Base-by-base conservation (phyloP, 1,139 yeast species). In the Scheffersomyces quercinus region DNA sequence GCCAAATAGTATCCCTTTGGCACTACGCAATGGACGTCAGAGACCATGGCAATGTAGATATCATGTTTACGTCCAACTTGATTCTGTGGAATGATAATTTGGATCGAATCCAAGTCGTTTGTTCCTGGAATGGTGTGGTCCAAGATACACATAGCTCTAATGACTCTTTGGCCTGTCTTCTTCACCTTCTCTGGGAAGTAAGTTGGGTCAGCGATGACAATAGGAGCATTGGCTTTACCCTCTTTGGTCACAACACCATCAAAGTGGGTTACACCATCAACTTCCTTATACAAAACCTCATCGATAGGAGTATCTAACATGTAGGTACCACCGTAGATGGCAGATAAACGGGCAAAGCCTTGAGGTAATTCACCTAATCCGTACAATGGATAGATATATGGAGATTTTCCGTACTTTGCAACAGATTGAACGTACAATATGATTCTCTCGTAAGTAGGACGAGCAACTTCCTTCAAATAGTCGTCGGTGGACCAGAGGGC, bases 301-400 rank as follows among this genome's bases (percentile, higher is more conserved):
- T 93, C 97, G 50, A 95, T 84, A 42, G 97, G 97, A 38, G 96
- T 91, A 65, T 90, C 96, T 62, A 93, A 81, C 99, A 93, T 95
- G 65, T 90, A 93, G 29, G 99, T 93, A 60, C 99, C 99, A 52
- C 99, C 99, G 60, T 93, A 91, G 54, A 93, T 93, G 35, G 99
- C 99, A 36, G 96, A 85, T 54, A 93, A 81, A 64, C 99, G 82
- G 13, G 99, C 97, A 73, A 93, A 93, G 11, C 98, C 99, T 69
- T 93, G 99, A 14, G 99, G 99, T 49, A 93, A 77, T 67, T 93
- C 99, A 40, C 99, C 99, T 48, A 95, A 78, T 9, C 99, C 99
- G 63, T 93, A 93, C 59, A 93, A 75, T 40, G 99, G 99, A 64
- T 93, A 93, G 51, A 93, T 81, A 66, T 93, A 93, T 9, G 99